Evolutionary conservation across 768 basidiomycete species (phyloP).

Genomic region (Tulasnella sp.): DNA sequence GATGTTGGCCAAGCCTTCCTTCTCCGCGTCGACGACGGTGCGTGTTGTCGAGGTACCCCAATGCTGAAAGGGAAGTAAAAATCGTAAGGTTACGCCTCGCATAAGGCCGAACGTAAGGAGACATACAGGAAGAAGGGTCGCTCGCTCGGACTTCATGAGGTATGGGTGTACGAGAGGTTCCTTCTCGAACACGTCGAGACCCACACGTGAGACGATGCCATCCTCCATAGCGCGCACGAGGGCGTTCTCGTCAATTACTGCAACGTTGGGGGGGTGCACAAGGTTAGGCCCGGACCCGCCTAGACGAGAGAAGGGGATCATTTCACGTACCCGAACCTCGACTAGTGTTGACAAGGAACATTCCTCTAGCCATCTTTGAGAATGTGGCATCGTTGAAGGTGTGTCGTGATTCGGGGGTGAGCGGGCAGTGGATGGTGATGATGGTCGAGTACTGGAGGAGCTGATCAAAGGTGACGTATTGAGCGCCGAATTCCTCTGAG

Average conservation of each 20-base stretch:
- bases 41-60: conserved; percentile 24
- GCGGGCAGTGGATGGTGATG: conserved; percentile 28
- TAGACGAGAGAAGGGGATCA: background rate
- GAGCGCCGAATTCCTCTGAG: conserved; percentile 26
- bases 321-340: conserved; percentile 25
- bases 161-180: conserved; percentile 31
- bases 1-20: conserved; percentile 28
- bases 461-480: conserved; percentile 28
- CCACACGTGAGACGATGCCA: conserved; percentile 31
- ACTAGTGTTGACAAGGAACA: conserved; percentile 31
- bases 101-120: background rate
- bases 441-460: conserved; percentile 27
- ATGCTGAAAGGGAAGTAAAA: background rate
- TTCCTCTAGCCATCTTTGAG: conserved; percentile 28
- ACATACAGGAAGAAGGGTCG: conserved; percentile 20
- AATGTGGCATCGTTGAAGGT: conserved; percentile 25
- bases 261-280: background rate
- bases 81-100: background rate
- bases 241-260: conserved; percentile 31
- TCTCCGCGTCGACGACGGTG: conserved; percentile 24
- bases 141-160: conserved; percentile 26
- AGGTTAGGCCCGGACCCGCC: background rate
- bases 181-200: conserved; percentile 34
- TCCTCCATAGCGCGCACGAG: conserved; percentile 32
- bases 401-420: conserved; percentile 27